Conservation (phyloP, 306 rosid genomes). For the Macrotyloma uniflorum region DNA sequence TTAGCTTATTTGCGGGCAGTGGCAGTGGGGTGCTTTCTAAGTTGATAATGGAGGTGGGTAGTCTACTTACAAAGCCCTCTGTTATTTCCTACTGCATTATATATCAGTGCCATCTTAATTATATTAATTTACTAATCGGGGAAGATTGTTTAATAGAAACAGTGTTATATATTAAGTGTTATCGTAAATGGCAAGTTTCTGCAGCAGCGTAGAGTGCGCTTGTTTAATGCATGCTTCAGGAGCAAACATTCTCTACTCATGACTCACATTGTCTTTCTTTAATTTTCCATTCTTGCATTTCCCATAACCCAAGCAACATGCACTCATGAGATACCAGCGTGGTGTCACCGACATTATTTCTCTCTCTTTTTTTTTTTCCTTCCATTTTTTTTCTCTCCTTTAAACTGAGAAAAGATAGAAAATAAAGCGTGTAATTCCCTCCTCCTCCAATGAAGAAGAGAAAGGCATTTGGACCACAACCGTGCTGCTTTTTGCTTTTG, state of each 20-base stretch:
- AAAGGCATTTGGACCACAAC: neutral
- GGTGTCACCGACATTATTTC: conserved; percentile 44
- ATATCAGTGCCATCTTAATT: neutral
- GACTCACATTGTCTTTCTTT: conserved; percentile 22
- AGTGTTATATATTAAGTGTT: neutral
- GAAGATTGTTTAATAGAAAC: conserved; percentile 22
- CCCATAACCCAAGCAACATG: conserved; percentile 1
- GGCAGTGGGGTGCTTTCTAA: conserved; percentile 17
- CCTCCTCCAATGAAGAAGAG: neutral
- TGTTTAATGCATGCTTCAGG: conserved; percentile 22
- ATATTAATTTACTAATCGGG: neutral
- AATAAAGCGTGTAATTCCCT: neutral
- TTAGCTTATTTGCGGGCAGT: conserved; percentile 11
- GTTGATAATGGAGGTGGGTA: conserved; percentile 36
- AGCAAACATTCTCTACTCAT: conserved; percentile 62
- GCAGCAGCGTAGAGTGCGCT: conserved; percentile 46
- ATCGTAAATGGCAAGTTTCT: conserved; percentile 27
- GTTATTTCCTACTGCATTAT: neutral
- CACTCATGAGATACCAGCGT: conserved; percentile 34
- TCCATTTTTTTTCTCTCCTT: neutral
- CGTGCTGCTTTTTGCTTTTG: neutral
- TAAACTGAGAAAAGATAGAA: neutral
- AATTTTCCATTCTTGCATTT: conserved; percentile 6
- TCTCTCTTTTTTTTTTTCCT: neutral
- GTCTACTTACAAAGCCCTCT: neutral